phyloP scores from a whole-genome alignment of 306 rosid genomes.

The Quercus agrifolia region DNA sequence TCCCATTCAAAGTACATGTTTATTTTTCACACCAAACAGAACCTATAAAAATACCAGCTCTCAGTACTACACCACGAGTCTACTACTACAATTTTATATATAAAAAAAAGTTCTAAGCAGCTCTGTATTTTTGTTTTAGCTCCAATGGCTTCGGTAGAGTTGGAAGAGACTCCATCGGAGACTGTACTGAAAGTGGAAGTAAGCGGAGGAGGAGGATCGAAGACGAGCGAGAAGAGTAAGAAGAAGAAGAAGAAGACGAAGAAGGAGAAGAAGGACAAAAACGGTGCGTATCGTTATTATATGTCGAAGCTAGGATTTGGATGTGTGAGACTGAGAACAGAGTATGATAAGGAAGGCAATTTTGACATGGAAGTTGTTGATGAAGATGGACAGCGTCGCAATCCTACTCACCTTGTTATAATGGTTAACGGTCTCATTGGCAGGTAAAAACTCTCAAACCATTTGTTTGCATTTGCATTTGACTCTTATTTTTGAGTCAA shows the following conservation, averaged over 20 bases:
- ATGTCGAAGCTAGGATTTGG: constrained; percentile 42
- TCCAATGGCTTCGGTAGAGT: constrained; percentile 36
- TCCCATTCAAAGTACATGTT: too few species aligned
- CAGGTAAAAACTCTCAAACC: constrained; percentile 35
- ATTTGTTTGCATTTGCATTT: not conserved
- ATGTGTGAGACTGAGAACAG: constrained; percentile 57
- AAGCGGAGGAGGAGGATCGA: constrained; percentile 13
- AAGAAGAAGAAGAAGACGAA: constrained; percentile 8
- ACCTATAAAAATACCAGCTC: too few species aligned
- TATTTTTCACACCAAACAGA: too few species aligned
- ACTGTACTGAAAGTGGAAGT: not conserved
- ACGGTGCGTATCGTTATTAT: not conserved
- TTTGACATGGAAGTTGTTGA: constrained; percentile 58
- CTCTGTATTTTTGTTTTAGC: too few species aligned
- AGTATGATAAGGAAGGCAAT: constrained; percentile 37
- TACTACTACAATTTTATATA: too few species aligned
- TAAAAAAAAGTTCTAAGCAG: too few species aligned
- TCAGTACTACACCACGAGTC: too few species aligned
- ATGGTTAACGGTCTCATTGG: constrained; percentile 86
- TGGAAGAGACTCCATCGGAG: not conserved
- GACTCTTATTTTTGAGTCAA: too few species aligned
- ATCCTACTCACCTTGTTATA: constrained; percentile 61
- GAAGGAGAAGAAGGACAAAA: constrained; percentile 19
- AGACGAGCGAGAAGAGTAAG: constrained; percentile 11
- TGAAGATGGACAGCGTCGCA: constrained; percentile 30